Percentiles rank a stretch among this genome's conserved stretches.
These are phyloP conservation scores for Aspergillus terreus DNA, from an alignment of 2,329 filamentous ascomycete species.

Conservation along the genomic window DNA sequence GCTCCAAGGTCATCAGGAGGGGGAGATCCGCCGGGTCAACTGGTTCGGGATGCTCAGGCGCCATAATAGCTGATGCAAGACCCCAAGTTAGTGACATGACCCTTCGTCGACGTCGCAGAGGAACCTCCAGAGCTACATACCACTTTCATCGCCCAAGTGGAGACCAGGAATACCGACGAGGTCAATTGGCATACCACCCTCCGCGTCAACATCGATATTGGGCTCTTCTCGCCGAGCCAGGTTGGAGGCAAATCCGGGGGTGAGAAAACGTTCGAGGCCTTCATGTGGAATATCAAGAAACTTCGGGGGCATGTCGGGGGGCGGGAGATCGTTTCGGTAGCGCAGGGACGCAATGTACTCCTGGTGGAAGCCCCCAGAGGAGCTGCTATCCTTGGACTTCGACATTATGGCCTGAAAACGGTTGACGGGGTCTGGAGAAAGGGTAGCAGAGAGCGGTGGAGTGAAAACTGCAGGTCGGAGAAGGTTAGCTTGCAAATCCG, in stretches of 20 bases:
- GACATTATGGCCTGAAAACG: slow-evolving; percentile 27
- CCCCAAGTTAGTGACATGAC: slow-evolving; percentile 19
- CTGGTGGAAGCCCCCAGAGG: slow-evolving; percentile 63
- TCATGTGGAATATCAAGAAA: slow-evolving; percentile 95
- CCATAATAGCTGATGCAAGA: slow-evolving; percentile 66
- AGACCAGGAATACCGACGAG: slow-evolving; percentile 91
- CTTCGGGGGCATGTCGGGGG: slow-evolving; percentile 91
- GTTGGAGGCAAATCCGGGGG: slow-evolving; percentile 82
- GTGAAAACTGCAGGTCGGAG: slow-evolving; percentile 6
- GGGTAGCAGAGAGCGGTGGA: slow-evolving; percentile 4
- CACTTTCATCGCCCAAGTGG: slow-evolving; percentile 91
- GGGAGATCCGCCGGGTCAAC: slow-evolving; percentile 80
- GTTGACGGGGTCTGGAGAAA: neutral
- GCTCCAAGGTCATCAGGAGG: slow-evolving; percentile 76
- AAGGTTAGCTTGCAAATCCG: neutral
- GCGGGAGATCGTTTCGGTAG: slow-evolving; percentile 92
- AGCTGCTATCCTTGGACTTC: slow-evolving; percentile 37
- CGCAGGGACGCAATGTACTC: slow-evolving; percentile 96
- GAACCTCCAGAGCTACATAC: slow-evolving; percentile 48
- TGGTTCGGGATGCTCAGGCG: slow-evolving; percentile 65
- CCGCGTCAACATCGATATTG: slow-evolving; percentile 95
- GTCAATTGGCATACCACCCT: slow-evolving; percentile 96
- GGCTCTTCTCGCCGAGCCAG: slow-evolving; percentile 86
- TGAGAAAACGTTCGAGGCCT: slow-evolving; percentile 85
- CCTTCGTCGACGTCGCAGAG: slow-evolving; percentile 3